phyloP scores from a whole-genome alignment of 495 filamentous ascomycete genomes.

The Penicillium ochrochloron region DNA sequence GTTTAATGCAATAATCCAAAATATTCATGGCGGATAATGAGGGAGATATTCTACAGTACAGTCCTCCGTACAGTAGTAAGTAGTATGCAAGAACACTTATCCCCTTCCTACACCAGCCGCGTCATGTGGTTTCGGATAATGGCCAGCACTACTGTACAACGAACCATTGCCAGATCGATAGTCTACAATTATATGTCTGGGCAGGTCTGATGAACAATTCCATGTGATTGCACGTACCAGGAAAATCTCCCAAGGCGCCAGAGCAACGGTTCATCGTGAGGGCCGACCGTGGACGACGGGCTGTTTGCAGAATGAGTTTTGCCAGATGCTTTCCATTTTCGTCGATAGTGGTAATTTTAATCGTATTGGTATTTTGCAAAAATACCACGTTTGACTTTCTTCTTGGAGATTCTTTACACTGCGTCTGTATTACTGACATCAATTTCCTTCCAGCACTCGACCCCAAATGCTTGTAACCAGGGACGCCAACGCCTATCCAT shows the following conservation, averaged over 20 bases:
- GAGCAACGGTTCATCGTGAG: slow-evolving; percentile 1
- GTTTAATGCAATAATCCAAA: not conserved
- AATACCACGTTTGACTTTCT: not conserved
- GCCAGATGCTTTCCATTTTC: slow-evolving; percentile 4
- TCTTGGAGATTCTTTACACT: not conserved
- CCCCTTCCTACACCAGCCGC: slow-evolving; percentile 12
- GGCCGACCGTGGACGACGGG: slow-evolving; percentile 17
- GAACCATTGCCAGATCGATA: not conserved
- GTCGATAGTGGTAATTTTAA: not conserved
- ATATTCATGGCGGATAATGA: not conserved
- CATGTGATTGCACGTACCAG: slow-evolving; percentile 21
- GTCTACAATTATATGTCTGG: slow-evolving; percentile 3
- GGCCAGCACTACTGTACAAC: slow-evolving; percentile 7
- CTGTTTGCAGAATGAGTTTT: slow-evolving; percentile 17
- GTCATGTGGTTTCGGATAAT: slow-evolving; percentile 29
- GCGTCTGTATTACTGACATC: not conserved
- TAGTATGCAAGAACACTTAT: not conserved
- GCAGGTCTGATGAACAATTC: not conserved
- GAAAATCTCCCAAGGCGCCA: not conserved
- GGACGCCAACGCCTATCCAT: slow-evolving; percentile 8
- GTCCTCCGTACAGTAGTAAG: no score
- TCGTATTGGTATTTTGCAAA: not conserved
- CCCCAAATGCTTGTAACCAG: not conserved
- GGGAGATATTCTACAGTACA: not conserved
- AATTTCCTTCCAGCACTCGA: not conserved